A percentile compares a stretch with the other conserved stretches of the same genome.
phyloP scores from a whole-genome alignment of 306 rosid genomes.

The Hippophae gyantsensis region DNA sequence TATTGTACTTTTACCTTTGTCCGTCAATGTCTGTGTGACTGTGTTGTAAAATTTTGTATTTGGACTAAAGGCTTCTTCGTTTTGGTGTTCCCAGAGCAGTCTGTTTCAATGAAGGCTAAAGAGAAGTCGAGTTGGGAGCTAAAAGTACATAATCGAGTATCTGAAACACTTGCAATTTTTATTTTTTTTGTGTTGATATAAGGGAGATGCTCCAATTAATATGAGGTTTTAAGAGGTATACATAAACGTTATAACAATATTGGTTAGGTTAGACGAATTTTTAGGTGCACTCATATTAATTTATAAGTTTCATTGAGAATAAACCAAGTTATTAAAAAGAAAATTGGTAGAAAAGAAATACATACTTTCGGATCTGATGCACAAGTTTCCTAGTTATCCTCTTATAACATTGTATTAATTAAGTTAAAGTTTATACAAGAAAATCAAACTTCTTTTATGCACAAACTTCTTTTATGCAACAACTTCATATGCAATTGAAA shows the following conservation, averaged over 20 bases:
- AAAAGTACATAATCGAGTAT: conserved; percentile 38
- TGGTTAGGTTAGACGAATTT: conserved; percentile 26
- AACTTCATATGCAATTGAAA: too few species aligned
- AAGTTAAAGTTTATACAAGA: too few species aligned
- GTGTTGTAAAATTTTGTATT: neutral
- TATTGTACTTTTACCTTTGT: conserved; percentile 1
- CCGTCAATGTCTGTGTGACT: neutral
- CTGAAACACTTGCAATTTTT: conserved; percentile 63
- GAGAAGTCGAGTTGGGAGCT: conserved; percentile 36
- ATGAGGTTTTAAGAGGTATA: conserved; percentile 76
- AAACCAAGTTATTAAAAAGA: too few species aligned
- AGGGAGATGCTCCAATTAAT: conserved; percentile 76
- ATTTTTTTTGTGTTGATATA: conserved; percentile 54
- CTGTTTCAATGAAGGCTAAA: conserved; percentile 54
- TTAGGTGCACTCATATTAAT: too few species aligned
- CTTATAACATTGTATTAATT: too few species aligned
- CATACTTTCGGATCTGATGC: too few species aligned
- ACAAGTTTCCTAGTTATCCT: too few species aligned
- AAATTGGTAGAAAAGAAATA: too few species aligned
- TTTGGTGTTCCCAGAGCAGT: conserved; percentile 48
- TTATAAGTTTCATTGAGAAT: too few species aligned
- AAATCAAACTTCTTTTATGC: too few species aligned
- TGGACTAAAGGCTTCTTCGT: conserved; percentile 23
- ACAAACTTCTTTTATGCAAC: too few species aligned
- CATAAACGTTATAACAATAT: conserved; percentile 52